Evolutionary conservation across 257 asterid species (phyloP).

Genomic region (Nicotiana knightiana): DNA sequence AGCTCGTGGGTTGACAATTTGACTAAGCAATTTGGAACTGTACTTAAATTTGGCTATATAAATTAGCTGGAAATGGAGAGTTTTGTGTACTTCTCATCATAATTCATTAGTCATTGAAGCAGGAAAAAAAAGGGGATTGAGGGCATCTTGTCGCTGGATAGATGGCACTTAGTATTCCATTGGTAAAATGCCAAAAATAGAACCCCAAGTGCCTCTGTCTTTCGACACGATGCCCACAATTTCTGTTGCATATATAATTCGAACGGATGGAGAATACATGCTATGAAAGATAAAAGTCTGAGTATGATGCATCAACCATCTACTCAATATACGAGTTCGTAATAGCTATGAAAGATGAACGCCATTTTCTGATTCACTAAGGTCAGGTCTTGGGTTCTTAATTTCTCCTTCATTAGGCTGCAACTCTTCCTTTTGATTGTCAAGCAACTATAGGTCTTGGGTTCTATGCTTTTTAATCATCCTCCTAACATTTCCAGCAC

Average conservation of each 20-base stretch:
- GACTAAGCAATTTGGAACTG: neutral
- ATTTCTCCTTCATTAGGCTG: no score
- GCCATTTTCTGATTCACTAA: no score
- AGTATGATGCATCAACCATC: neutral
- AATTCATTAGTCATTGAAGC: neutral
- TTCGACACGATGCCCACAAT: constrained; percentile 2
- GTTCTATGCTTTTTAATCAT: no score
- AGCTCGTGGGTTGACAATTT: neutral
- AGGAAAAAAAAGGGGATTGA: neutral
- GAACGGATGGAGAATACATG: neutral
- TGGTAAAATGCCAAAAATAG: neutral
- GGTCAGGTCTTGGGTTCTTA: no score
- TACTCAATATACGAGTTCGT: neutral
- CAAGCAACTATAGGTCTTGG: no score
- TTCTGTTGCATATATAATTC: neutral
- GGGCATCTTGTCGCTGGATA: constrained; percentile 34
- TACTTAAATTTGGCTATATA: neutral
- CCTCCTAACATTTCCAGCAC: no score
- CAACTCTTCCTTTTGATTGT: no score
- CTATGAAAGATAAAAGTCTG: neutral
- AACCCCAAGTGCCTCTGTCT: neutral
- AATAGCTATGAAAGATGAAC: no score
- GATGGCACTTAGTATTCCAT: constrained; percentile 27
- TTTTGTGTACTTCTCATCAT: neutral
- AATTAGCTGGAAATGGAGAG: neutral